Conservation (phyloP, 129 eudicot genomes). For the Flaveria bidentis region DNA sequence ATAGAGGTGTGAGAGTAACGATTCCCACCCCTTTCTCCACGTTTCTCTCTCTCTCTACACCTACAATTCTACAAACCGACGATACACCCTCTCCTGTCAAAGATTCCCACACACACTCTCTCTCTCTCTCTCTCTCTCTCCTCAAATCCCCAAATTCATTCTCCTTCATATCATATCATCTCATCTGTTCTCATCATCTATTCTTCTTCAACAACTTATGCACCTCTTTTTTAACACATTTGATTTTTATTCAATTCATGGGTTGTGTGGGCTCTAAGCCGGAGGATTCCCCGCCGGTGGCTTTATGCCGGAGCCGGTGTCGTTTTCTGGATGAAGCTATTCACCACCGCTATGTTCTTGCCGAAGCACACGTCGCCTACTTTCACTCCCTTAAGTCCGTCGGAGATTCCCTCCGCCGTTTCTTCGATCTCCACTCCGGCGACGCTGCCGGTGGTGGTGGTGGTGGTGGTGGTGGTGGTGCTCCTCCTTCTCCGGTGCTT, state of each 20-base stretch:
- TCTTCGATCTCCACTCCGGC: conserved; percentile 39
- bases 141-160: conserved; percentile 31
- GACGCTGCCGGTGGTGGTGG: neutral
- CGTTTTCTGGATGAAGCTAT: conserved; percentile 67
- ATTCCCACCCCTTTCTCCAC: conserved; percentile 17
- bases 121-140: conserved; percentile 34
- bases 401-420: conserved; percentile 59
- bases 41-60: conserved; percentile 34
- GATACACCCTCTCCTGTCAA: conserved; percentile 48
- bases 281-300: conserved; percentile 72
- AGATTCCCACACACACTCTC: conserved; percentile 34
- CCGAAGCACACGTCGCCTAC: conserved; percentile 77
- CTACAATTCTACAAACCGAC: conserved; percentile 47
- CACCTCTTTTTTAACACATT: neutral
- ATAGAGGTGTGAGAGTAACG: too few relatives aligned
- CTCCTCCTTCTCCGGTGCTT: conserved; percentile 37
- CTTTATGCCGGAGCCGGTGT: conserved; percentile 66
- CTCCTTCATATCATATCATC: conserved; percentile 9
- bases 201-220: neutral
- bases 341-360: conserved; percentile 61
- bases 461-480: neutral
- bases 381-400: conserved; percentile 60
- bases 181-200: too few relatives aligned
- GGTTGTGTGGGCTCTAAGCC: conserved; percentile 85
- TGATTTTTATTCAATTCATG: conserved; percentile 34